Base-by-base conservation (phyloP, 805 yeast genomes). In the Metschnikowia noctiluminum region DNA sequence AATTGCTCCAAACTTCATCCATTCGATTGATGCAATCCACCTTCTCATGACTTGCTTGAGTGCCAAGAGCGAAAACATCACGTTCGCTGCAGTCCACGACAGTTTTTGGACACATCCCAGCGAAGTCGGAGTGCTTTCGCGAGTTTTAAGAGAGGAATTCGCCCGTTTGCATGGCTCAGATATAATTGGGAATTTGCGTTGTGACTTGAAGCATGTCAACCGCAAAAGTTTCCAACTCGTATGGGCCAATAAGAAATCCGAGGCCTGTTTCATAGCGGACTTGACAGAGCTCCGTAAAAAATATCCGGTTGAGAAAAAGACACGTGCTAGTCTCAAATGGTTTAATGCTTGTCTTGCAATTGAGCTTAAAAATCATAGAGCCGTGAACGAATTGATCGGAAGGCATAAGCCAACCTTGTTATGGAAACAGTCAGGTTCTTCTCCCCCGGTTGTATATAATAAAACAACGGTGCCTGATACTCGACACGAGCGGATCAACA, bases 1-100 rank as follows among this genome's bases (percentile, higher is more conserved):
- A 10, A 59, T 73, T 7, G 74, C 78, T 0, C 77, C 78, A 3
- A 73, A 73, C 46, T 73, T 68, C 52, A 66, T 73, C 39, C 78
- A 73, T 50, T 70, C 75, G 10, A 48, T 73, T 10, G 78, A 73
- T 51, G 65, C 77, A 2, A 58, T 64, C 4, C 78, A 73, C 49
- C 59, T 73, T 60, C 48, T 61, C 28, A 62, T 71, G 66, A 71
- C 77, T 1, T 58, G 68, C 37, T 40, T 63, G 30, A 60, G 60
- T 5, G 64, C 69, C 9, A 41, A 55, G 8, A 21, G 41, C 4
- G 42, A 43, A 2, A 45, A 45, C 1, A 54, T 71, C 14, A 54
- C 66, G 6, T 72, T 73, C 56, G 71, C 62, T 0, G 62, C 74
- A 0, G 74, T 73, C 7, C 78, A 73, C 52, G 78, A 73, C 53